phyloP scores from a whole-genome alignment of 306 rosid genomes.

The Corylus americana region DNA sequence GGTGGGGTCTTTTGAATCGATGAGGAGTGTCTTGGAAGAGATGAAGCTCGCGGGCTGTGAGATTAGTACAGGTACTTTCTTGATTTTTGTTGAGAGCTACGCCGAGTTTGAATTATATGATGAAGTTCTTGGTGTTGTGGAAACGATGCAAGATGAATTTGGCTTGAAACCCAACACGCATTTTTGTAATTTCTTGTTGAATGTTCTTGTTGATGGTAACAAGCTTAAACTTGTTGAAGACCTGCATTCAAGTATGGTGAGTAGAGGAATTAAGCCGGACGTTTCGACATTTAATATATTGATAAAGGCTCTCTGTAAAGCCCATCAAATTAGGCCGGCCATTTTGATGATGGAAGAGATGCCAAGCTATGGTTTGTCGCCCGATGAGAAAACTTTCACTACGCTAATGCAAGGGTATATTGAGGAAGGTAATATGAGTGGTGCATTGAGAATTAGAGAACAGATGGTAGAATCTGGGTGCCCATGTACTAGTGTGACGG shows the following conservation, averaged over 20 bases:
- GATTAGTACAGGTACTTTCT: conserved; percentile 43
- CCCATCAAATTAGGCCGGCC: conserved; percentile 85
- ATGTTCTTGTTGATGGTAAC: conserved; percentile 64
- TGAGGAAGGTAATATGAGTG: conserved; percentile 65
- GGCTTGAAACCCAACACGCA: conserved; percentile 56
- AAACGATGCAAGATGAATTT: conserved; percentile 56
- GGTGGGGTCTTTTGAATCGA: conserved; percentile 54
- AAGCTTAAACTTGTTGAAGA: conserved; percentile 73
- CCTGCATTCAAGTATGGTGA: conserved; percentile 54
- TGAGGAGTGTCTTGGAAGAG: conserved; percentile 41
- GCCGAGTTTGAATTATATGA: conserved; percentile 50
- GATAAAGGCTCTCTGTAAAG: conserved; percentile 83
- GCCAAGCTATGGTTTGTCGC: conserved; percentile 53
- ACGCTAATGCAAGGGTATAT: conserved; percentile 80
- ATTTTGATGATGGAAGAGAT: conserved; percentile 84
- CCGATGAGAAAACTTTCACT: conserved; percentile 76
- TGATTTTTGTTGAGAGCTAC: conserved; percentile 48
- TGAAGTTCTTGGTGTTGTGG: conserved; percentile 40
- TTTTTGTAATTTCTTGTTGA: conserved; percentile 59
- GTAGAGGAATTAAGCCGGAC: conserved; percentile 52
- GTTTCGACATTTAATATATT: conserved; percentile 70
- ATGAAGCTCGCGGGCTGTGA: conserved; percentile 40
- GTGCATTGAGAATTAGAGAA: conserved; percentile 70
- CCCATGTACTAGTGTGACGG: conserved; percentile 45
- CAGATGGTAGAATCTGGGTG: conserved; percentile 69